A percentile compares a stretch with the other conserved stretches of the same genome.
These are phyloP conservation scores for Senna tora DNA, from an alignment of 306 rosid genomes.

Conservation along the genomic window DNA sequence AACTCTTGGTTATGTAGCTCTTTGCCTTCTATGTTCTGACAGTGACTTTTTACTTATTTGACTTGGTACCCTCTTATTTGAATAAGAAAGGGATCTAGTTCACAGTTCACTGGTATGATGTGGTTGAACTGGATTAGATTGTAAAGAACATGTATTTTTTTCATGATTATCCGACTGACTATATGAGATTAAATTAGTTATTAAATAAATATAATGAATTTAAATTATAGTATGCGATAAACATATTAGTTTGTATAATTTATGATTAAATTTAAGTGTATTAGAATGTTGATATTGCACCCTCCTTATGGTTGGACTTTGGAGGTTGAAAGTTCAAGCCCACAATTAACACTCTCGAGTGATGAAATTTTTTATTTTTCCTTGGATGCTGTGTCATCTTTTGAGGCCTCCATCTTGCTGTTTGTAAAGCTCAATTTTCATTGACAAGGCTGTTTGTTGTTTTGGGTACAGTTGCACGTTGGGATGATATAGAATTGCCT, in stretches of 20 bases:
- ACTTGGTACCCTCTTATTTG: background rate
- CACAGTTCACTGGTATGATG: background rate
- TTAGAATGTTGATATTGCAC: background rate
- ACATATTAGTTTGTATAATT: background rate
- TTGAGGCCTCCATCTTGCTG: background rate
- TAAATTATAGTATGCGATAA: no score
- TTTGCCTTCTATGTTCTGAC: background rate
- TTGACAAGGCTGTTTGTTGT: constrained; percentile 27
- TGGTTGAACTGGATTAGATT: background rate
- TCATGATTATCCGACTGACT: background rate
- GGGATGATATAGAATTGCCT: constrained; percentile 74
- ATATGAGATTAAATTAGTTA: background rate
- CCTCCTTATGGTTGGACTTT: background rate
- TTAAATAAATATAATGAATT: no score
- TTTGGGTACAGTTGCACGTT: constrained; percentile 64
- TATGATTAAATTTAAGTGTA: background rate
- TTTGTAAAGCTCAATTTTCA: constrained; percentile 3
- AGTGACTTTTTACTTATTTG: background rate
- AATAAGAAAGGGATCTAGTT: background rate
- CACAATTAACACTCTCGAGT: background rate
- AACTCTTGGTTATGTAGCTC: background rate
- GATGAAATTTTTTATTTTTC: background rate
- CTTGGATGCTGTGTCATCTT: background rate
- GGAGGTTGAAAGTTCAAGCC: background rate
- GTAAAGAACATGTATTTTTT: background rate